Percentiles rank a stretch among this genome's conserved stretches.
These are phyloP conservation scores for Zygotorulaspora danielsina DNA, from an alignment of 805 yeast genomes.

Conservation along the genomic window DNA sequence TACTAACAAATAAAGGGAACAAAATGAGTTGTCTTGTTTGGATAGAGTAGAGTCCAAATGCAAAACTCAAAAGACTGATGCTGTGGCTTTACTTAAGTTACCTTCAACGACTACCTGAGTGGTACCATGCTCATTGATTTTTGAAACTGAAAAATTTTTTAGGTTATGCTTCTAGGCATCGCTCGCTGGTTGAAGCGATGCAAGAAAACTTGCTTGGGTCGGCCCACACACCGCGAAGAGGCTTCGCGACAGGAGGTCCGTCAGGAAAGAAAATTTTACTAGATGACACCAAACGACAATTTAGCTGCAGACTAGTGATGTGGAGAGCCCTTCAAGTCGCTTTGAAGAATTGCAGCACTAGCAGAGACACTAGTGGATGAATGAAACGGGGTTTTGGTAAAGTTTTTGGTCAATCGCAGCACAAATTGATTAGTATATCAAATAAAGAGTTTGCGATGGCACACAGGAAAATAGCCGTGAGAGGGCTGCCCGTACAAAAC, in stretches of 20 bases:
- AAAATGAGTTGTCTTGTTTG: too few relatives aligned
- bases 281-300: not conserved
- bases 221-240: constrained; percentile 10
- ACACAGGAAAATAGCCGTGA: constrained; percentile 2
- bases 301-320: not conserved
- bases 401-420: not conserved
- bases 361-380: not conserved
- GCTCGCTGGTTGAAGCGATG: constrained; percentile 3
- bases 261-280: constrained; percentile 1
- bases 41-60: not conserved
- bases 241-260: not conserved
- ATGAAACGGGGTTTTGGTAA: constrained; percentile 2
- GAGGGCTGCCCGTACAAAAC: constrained; percentile 8
- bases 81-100: too few relatives aligned
- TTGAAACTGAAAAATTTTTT: constrained; percentile 9
- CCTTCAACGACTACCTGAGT: too few relatives aligned
- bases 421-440: not conserved
- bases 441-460: not conserved
- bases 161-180: constrained; percentile 1
- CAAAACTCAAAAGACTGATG: not conserved
- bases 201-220: constrained; percentile 14
- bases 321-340: not conserved
- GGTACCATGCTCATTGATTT: too few relatives aligned
- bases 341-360: not conserved
- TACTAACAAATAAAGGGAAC: too few relatives aligned